Evolutionary conservation across 257 asterid genomes (phyloP), one percentile per base, ranked within the genome.

Genomic region (Solanum phureja): DNA sequence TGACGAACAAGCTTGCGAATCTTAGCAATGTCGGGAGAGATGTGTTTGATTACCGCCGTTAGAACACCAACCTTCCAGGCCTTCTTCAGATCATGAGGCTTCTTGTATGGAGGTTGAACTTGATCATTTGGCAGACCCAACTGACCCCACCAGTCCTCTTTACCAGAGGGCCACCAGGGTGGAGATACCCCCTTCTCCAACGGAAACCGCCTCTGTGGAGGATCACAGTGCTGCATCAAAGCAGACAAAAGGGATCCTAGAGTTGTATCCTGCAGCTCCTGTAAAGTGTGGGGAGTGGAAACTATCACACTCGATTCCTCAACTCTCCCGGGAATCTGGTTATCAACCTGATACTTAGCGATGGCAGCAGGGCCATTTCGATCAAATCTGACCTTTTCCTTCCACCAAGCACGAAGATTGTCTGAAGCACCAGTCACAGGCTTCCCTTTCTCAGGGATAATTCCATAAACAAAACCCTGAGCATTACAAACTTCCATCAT

Each of bases 401-500:
- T 94, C 96, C 96, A 92, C 96, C 96, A 92, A 0, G 93, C 93
- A 0, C 96, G 93, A 4, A 94, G 94, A 90, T 94, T 94, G 68
- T 94, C 95, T 1, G 96, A 94, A 16, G 95, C 93, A 6, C 96
- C 95, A 0, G 93, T 94, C 29, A 94, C 95, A 0, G 96, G 96
- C 42, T 94, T 94, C 9, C 96, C 96, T 5, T 94, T 94, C 90
- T 94, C 96, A 1, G 96, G 93, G 24, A 94, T 94, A 66, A 94
- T 94, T n/a, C 95, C 96, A 3, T 94, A 94, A 46, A 94, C 96
- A 21, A 94, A 94, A 9, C 95, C 96, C 73, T 92, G 96, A 87
- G 96, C 96, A 82, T 92, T 88, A 77, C 96, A 92, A 14, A 94
- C 95, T 87, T 94, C 96, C 96, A 94, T 94, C 93, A 92, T 92